phyloP scores from a whole-genome alignment of 108 stramenopile species.

The Nitzschia sp. region DNA sequence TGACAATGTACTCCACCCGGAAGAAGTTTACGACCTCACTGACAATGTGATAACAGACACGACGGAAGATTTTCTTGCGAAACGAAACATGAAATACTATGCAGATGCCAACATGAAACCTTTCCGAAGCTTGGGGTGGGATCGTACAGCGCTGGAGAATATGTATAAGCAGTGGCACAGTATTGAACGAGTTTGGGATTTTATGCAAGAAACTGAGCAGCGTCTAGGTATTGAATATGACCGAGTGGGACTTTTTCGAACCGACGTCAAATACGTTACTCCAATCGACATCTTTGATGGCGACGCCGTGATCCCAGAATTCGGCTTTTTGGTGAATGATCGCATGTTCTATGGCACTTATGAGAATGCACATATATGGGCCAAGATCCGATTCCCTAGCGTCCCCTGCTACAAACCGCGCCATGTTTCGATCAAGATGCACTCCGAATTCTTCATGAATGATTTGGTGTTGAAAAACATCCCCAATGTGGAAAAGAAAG shows the following conservation, averaged over 20 bases:
- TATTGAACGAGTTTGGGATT: slow-evolving; percentile 31
- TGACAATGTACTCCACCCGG: slow-evolving; percentile 5
- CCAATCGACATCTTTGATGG: slow-evolving; percentile 22
- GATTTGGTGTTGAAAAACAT: slow-evolving; percentile 20
- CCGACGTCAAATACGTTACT: slow-evolving; percentile 26
- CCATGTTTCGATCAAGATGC: slow-evolving; percentile 13
- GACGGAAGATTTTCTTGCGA: background rate
- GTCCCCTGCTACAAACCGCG: slow-evolving; percentile 14
- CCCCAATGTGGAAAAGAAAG: slow-evolving; percentile 1
- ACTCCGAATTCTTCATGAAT: slow-evolving; percentile 29
- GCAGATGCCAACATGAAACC: slow-evolving; percentile 8
- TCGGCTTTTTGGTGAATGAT: slow-evolving; percentile 36
- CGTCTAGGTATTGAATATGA: slow-evolving; percentile 10
- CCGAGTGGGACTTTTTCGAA: slow-evolving; percentile 38
- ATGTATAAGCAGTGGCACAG: slow-evolving; percentile 24
- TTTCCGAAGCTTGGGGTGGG: background rate
- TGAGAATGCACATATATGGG: slow-evolving; percentile 42
- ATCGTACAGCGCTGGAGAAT: background rate
- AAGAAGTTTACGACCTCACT: background rate
- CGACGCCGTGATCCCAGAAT: slow-evolving; percentile 25
- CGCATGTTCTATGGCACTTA: slow-evolving; percentile 51
- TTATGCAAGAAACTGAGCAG: slow-evolving; percentile 15
- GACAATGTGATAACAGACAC: slow-evolving; percentile 1
- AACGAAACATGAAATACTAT: slow-evolving; percentile 5
- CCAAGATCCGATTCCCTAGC: slow-evolving; percentile 35